These are phyloP conservation scores for Dendrocalamus sinicus DNA, from an alignment of 176 grass and related monocot genomes.

Conservation along the genomic window DNA sequence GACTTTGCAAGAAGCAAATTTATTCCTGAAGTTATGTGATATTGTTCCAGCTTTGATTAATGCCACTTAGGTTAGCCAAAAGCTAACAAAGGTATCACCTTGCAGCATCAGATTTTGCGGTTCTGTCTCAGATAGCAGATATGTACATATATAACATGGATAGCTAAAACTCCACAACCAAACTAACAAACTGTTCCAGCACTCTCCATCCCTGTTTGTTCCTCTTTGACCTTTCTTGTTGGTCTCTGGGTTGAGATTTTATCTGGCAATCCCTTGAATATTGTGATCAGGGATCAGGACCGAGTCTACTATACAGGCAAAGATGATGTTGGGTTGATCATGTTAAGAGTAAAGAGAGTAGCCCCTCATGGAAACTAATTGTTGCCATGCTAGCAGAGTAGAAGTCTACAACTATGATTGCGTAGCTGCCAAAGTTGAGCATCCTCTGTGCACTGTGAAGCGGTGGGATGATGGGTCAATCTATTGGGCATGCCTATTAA, in stretches of 20 bases:
- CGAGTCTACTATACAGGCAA: conserved; percentile 10
- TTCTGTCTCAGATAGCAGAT: not conserved
- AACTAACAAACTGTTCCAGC: conserved; percentile 20
- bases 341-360: not conserved
- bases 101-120: not conserved
- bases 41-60: not conserved
- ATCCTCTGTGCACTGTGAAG: conserved; percentile 9
- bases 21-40: not conserved
- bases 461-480: not conserved
- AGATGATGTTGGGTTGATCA: conserved; percentile 19
- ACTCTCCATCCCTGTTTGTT: not conserved
- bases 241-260: conserved; percentile 21
- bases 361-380: not conserved
- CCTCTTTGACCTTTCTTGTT: conserved; percentile 7
- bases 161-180: not conserved
- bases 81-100: not conserved
- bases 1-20: conserved; percentile 4
- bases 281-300: not conserved
- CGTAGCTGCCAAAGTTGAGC: conserved; percentile 19
- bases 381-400: not conserved
- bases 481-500: conserved; percentile 19
- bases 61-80: conserved; percentile 10
- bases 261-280: not conserved
- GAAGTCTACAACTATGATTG: not conserved
- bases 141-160: not conserved